Base-by-base conservation (phyloP, 495 filamentous ascomycete genomes). In the Lichina pygmaea region DNA sequence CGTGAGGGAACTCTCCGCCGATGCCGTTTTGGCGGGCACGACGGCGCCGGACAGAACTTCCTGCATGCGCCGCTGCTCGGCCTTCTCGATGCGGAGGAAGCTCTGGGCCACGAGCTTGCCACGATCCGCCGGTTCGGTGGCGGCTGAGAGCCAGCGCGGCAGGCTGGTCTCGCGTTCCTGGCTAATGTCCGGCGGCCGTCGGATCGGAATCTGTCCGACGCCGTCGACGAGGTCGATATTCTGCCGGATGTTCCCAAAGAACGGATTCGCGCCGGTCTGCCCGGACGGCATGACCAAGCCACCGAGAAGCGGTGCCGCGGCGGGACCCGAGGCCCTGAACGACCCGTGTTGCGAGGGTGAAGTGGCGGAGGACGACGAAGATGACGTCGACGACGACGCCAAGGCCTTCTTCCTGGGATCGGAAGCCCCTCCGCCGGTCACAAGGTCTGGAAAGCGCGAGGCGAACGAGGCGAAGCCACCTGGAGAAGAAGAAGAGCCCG, bases 161-260 rank as follows among this genome's bases (percentile, higher is more conserved):
- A 94, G 65, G 13, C 57, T 49, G 11, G 50, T 49, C 44, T 64
- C 50, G 3, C 51, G 53, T 48, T 62, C 50, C 13, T 61, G 52
- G 4, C 64, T 66, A 45, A 83, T 57, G 7, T 60, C 59, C 36
- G 68, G 52, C 0, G 89, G 89, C 41, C 78, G 57, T 43, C 75
- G 70, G 42, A 97, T 57, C 33, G 82, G 63, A 52, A 95, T 75
- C 54, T 93, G 86, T 0, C 89, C 89, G 39, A 97, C 89, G 24
- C 89, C 89, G 45, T 80, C 86, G 42, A 93, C 73, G 38, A 97
- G 60, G 55, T 97, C 89, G 73, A 93, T 89, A 50, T 97, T 92
- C 58, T 95, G 89, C 31, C 91, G 71, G 52, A 97, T 95, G 50
- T 93, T 94, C 46, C 72, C 72, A 60, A 95, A 97, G 59, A 97